Conservation (phyloP, 2,329 filamentous ascomycete species). For the Microthyrium microscopicum region DNA sequence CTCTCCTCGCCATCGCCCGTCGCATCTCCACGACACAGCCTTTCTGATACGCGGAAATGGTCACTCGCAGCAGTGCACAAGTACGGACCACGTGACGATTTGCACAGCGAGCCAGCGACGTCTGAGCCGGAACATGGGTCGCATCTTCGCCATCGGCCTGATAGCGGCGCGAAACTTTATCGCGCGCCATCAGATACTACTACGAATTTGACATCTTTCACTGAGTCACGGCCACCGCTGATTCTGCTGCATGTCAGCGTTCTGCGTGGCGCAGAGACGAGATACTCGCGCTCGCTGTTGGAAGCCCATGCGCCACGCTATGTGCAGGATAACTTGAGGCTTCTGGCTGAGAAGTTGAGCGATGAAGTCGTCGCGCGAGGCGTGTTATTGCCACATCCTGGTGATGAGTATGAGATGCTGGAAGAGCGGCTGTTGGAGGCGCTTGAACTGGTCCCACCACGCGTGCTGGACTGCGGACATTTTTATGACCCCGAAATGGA, state of each 20-base stretch:
- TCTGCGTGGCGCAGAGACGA: constrained; percentile 46
- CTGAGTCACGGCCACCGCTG: constrained; percentile 36
- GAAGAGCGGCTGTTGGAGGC: constrained; percentile 64
- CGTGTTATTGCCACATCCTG: constrained; percentile 59
- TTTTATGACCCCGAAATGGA: constrained; percentile 38
- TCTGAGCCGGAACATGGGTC: constrained; percentile 7
- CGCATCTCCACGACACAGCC: constrained; percentile 13
- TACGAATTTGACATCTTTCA: constrained; percentile 12
- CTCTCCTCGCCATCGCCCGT: constrained; percentile 51
- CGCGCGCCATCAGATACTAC: no score
- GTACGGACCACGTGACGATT: constrained; percentile 1
- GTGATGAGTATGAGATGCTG: constrained; percentile 63
- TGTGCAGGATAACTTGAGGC: constrained; percentile 43
- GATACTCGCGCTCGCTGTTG: constrained; percentile 36
- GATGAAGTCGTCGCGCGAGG: constrained; percentile 60
- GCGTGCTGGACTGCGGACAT: constrained; percentile 60
- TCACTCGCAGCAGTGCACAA: neutral
- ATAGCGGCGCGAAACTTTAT: constrained; percentile 29
- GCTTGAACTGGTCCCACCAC: constrained; percentile 52
- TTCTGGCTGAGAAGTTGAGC: constrained; percentile 52
- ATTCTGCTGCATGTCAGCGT: constrained; percentile 66
- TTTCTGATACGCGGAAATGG: constrained; percentile 1
- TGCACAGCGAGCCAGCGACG: neutral
- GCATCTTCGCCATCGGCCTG: no score
- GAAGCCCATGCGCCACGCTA: constrained; percentile 32